Conservation (phyloP, 768 basidiomycete species). For the Pisolithus sp. region DNA sequence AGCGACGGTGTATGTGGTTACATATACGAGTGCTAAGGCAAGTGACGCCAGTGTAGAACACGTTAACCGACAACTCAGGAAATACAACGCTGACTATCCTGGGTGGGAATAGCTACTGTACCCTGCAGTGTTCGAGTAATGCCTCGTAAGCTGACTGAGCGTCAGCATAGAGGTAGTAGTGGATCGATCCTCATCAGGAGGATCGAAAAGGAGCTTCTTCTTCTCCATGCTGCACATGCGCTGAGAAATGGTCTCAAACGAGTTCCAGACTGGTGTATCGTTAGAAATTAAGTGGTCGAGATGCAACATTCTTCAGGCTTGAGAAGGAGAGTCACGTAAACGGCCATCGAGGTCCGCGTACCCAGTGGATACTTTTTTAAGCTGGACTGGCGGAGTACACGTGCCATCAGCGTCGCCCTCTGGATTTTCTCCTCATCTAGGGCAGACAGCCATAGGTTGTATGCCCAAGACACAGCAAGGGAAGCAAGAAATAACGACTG, state of each 20-base stretch:
- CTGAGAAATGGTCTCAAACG: not conserved
- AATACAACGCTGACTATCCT: no score
- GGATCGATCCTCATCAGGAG: not conserved
- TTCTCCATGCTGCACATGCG: not conserved
- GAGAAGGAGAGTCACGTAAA: constrained; percentile 15
- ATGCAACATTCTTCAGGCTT: not conserved
- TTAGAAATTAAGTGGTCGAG: constrained; percentile 5
- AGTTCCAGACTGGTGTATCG: constrained; percentile 5
- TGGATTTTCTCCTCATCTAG: constrained; percentile 27
- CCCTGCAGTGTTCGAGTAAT: not conserved
- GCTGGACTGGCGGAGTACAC: constrained; percentile 8
- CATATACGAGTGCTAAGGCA: no score
- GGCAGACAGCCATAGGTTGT: constrained; percentile 24
- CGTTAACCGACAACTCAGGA: no score
- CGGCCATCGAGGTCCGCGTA: constrained; percentile 14
- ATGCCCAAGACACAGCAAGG: constrained; percentile 24
- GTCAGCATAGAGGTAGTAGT: not conserved
- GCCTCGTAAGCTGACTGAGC: not conserved
- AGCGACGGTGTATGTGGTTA: no score
- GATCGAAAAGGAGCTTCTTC: not conserved
- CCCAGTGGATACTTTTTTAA: constrained; percentile 10
- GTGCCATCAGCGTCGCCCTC: constrained; percentile 12
- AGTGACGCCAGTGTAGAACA: no score
- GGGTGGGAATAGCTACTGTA: not conserved
- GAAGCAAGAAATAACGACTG: constrained; percentile 27